These are phyloP conservation scores for Globisporangium apiculatum DNA, from an alignment of 352 stramenopile genomes.

Conservation along the genomic window DNA sequence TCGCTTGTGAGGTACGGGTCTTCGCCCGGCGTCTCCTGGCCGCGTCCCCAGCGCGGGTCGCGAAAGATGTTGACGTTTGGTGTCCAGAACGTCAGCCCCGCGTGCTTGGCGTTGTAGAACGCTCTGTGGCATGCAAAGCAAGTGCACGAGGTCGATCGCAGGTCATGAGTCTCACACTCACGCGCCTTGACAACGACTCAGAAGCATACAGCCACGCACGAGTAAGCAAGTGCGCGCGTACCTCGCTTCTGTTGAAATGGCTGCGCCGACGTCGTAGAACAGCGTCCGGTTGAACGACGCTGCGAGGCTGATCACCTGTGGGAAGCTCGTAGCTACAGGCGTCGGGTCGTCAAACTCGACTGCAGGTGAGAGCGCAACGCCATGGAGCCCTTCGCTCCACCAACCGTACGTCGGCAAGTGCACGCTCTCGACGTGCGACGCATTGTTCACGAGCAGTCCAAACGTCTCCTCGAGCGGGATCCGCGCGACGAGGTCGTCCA, in stretches of 20 bases:
- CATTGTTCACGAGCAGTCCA: conserved; percentile 58
- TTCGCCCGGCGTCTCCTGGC: conserved; percentile 88
- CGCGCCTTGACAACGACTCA: too few relatives aligned
- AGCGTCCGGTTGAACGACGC: conserved; percentile 86
- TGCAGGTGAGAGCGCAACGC: conserved; percentile 61
- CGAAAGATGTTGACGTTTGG: conserved; percentile 93
- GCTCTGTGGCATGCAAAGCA: conserved; percentile 13
- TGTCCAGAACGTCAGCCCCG: conserved; percentile 89
- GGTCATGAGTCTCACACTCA: not conserved
- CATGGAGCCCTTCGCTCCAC: conserved; percentile 89
- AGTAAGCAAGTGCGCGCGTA: not conserved
- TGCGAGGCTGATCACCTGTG: conserved; percentile 70
- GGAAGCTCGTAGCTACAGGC: conserved; percentile 84
- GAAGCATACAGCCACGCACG: too few relatives aligned
- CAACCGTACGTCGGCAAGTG: conserved; percentile 73
- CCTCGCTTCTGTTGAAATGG: conserved; percentile 77
- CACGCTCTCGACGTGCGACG: conserved; percentile 19
- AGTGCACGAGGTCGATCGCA: too few relatives aligned
- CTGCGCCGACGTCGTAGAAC: conserved; percentile 65
- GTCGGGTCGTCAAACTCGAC: conserved; percentile 50
- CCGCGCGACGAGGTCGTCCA: conserved; percentile 55
- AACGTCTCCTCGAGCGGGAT: conserved; percentile 69
- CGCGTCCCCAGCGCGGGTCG: conserved; percentile 89
- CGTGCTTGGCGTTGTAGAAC: conserved; percentile 71
- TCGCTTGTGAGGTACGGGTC: conserved; percentile 83